These are phyloP conservation scores for Zopfia rhizophila DNA, from an alignment of 2,329 filamentous ascomycete species.

Conservation along the genomic window DNA sequence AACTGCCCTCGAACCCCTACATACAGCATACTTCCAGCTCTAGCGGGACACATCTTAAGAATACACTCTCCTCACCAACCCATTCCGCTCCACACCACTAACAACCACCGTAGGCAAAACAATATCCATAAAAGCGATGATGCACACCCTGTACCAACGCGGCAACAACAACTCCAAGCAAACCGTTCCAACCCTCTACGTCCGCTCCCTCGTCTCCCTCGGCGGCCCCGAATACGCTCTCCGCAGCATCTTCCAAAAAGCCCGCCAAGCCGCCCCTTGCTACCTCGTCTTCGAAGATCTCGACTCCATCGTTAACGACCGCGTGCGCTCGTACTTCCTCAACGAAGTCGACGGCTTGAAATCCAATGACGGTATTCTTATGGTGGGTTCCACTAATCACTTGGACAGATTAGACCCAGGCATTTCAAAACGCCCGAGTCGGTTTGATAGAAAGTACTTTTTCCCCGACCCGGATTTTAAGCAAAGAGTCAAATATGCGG, in stretches of 20 bases:
- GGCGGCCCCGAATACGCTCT: slow-evolving; percentile 65
- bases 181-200: slow-evolving; percentile 65
- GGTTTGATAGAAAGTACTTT: slow-evolving; percentile 61
- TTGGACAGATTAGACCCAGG: slow-evolving; percentile 74
- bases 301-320: slow-evolving; percentile 71
- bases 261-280: slow-evolving; percentile 72
- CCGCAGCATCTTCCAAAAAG: slow-evolving; percentile 57
- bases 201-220: slow-evolving; percentile 60
- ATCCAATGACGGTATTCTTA: slow-evolving; percentile 76
- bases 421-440: slow-evolving; percentile 59
- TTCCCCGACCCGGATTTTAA: slow-evolving; percentile 53
- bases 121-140: slow-evolving; percentile 75
- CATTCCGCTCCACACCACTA: background rate
- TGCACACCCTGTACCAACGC: slow-evolving; percentile 69
- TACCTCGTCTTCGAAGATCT: slow-evolving; percentile 78
- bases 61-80: background rate
- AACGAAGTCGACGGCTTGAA: slow-evolving; percentile 78
- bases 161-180: slow-evolving; percentile 45
- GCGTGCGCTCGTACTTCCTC: slow-evolving; percentile 73
- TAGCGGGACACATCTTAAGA: background rate
- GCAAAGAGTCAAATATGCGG: slow-evolving; percentile 54
- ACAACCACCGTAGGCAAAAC: slow-evolving; percentile 61
- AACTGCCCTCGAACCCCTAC: background rate
- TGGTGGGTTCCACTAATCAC: slow-evolving; percentile 73
- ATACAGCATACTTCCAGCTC: too few relatives aligned